Evolutionary conservation across 1,139 yeast species (phyloP).

Genomic region (Yamadazyma buinensis): DNA sequence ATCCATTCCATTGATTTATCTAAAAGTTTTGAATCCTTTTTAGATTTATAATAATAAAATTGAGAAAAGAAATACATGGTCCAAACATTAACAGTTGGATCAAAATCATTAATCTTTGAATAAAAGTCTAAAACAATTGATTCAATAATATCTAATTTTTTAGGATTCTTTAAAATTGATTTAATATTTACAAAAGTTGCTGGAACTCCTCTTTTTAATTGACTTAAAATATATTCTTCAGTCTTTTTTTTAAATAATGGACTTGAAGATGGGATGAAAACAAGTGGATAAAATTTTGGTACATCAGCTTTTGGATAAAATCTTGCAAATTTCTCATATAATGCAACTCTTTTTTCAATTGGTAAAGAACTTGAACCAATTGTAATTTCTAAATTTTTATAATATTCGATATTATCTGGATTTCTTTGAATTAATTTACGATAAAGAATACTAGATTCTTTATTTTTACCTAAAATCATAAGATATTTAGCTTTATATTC

Average conservation of each 20-base stretch:
- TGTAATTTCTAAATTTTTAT: slow-evolving; percentile 60
- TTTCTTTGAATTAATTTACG: slow-evolving; percentile 76
- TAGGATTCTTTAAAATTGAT: slow-evolving; percentile 59
- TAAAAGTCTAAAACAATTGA: slow-evolving; percentile 51
- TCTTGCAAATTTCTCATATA: slow-evolving; percentile 60
- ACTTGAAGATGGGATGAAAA: slow-evolving; percentile 58
- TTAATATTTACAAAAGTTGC: slow-evolving; percentile 85
- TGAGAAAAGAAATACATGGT: slow-evolving; percentile 77
- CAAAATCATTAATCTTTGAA: slow-evolving; percentile 22
- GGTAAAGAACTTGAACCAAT: slow-evolving; percentile 34
- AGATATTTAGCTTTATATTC: slow-evolving; percentile 68
- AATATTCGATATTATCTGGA: slow-evolving; percentile 74
- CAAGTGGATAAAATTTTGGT: slow-evolving; percentile 71
- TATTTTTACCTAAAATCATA: slow-evolving; percentile 31
- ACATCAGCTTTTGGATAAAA: slow-evolving; percentile 87
- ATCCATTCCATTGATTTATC: slow-evolving; percentile 52
- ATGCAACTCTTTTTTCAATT: slow-evolving; percentile 40
- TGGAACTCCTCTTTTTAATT: slow-evolving; percentile 81
- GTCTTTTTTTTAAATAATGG: slow-evolving; percentile 43
- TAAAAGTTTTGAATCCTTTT: slow-evolving; percentile 37
- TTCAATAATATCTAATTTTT: slow-evolving; percentile 49
- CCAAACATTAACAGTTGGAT: slow-evolving; percentile 68
- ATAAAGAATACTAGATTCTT: slow-evolving; percentile 68
- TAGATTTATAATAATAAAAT: slow-evolving; percentile 52
- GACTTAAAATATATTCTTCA: slow-evolving; percentile 50